Conservation (phyloP, 2,329 filamentous ascomycete genomes). For the Pestalotiopsis sp. region DNA sequence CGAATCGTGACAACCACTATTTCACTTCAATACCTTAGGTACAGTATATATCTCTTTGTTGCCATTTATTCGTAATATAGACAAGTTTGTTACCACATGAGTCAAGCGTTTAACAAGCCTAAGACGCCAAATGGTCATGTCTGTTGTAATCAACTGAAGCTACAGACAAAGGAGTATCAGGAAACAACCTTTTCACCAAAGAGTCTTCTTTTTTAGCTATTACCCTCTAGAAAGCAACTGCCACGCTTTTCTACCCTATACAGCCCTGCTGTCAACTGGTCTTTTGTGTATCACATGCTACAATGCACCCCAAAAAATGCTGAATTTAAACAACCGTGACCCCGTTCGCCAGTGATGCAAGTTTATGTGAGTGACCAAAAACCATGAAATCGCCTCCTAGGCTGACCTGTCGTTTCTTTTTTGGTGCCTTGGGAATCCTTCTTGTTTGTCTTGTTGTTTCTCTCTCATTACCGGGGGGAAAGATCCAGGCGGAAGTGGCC, state of each 20-base stretch:
- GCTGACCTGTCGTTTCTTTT: background rate
- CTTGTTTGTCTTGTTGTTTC: background rate
- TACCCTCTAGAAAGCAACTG: background rate
- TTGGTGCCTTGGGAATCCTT: background rate
- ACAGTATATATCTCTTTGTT: too few relatives aligned
- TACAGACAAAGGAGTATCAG: background rate
- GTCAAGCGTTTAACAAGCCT: too few relatives aligned
- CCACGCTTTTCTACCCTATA: slow-evolving; percentile 4
- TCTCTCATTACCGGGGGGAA: slow-evolving; percentile 1
- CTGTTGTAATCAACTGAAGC: too few relatives aligned
- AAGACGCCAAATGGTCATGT: too few relatives aligned
- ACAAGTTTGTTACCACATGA: too few relatives aligned
- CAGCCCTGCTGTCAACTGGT: slow-evolving; percentile 2
- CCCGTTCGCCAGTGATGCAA: slow-evolving; percentile 3
- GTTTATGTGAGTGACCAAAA: background rate
- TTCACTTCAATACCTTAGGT: too few relatives aligned
- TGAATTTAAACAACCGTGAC: background rate
- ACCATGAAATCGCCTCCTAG: background rate
- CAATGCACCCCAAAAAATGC: slow-evolving; percentile 8
- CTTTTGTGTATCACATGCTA: slow-evolving; percentile 1
- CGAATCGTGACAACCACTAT: too few relatives aligned
- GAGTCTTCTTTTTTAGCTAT: background rate
- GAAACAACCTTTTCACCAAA: background rate
- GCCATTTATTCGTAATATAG: too few relatives aligned
- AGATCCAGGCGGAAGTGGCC: background rate